Evolutionary conservation across 2,329 filamentous ascomycete genomes (phyloP).

Genomic region (Coniochaeta prunicola): DNA sequence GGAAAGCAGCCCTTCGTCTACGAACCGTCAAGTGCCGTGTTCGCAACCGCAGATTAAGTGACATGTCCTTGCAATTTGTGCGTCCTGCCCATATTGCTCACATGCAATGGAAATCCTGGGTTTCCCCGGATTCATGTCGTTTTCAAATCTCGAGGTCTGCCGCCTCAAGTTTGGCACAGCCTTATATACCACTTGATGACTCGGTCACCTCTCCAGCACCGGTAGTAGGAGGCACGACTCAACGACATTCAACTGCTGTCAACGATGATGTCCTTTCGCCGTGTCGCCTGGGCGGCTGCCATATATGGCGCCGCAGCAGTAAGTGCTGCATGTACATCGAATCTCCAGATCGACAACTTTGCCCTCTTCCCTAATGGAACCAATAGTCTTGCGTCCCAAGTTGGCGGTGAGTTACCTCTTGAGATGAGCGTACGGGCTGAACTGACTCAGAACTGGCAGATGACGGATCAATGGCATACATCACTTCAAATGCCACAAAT

Average conservation of each 20-base stretch:
- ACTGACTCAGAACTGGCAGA: slow-evolving; percentile 26
- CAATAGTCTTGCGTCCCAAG: neutral
- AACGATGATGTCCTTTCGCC: neutral
- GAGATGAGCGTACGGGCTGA: neutral
- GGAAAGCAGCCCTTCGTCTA: neutral
- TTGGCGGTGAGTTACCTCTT: neutral
- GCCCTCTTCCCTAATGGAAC: neutral
- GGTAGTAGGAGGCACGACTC: neutral
- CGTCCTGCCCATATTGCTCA: neutral
- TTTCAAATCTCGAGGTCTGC: neutral
- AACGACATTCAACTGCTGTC: neutral
- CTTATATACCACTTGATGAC: neutral
- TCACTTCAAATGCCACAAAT: slow-evolving; percentile 28
- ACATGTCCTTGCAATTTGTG: neutral
- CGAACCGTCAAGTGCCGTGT: neutral
- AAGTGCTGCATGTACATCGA: neutral
- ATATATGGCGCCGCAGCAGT: slow-evolving; percentile 1
- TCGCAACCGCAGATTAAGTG: neutral
- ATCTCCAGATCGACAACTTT: slow-evolving; percentile 1
- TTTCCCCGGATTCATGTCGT: neutral
- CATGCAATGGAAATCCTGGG: neutral
- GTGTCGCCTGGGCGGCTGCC: neutral
- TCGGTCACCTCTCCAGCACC: neutral
- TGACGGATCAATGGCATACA: slow-evolving; percentile 29
- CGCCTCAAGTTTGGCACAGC: neutral